Evolutionary conservation across 2,329 filamentous ascomycete genomes (phyloP), one percentile per base, ranked within the genome.

Genomic region (Pseudogymnoascus sp.): DNA sequence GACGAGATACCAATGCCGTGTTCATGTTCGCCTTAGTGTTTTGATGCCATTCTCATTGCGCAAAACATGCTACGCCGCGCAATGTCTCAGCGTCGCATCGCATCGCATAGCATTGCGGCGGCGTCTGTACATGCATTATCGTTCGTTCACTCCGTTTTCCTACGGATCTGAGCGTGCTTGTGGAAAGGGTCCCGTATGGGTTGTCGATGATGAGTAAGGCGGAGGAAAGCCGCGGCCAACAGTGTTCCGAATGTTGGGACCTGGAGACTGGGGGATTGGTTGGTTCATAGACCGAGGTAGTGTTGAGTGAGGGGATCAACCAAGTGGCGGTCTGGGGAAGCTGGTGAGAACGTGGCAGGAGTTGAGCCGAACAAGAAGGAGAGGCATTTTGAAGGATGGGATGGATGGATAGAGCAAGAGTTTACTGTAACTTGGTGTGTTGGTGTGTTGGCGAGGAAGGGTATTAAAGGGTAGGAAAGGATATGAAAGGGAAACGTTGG

Each of bases 281-380:
- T 50, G 44, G 44, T 28, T 28, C 23, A 11, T 28, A 28, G 8
- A 28, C 44, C 44, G 44, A 50, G 44, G 44, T 50, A n/a, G 44
- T 50, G 15, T 4, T n/a, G 23, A 5, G 44, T 17, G 44, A 50
- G 44, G 44, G 40, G 44, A 50, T 50, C 44, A 28, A 53, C 47
- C 23, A 53, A 53, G 47, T 53, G 47, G 47, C 47, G 47, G 47
- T 53, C 47, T 53, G 47, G 26, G 47, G 15, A 53, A 53, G 47
- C 8, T 53, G 10, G 23, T 2, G 47, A 53, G 47, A 6, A 17
- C 31, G 31, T 7, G 44, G 23, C 28, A 50, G 44, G 42, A 47
- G 19, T 15, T 50, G 44, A 28, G 44, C 44, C 23, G 44, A 50
- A 17, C 2, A 17, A 17, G 44, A 50, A 50, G 23, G 44, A 50